Conservation (phyloP, 2,329 filamentous ascomycete species). For the Nemania serpens region DNA sequence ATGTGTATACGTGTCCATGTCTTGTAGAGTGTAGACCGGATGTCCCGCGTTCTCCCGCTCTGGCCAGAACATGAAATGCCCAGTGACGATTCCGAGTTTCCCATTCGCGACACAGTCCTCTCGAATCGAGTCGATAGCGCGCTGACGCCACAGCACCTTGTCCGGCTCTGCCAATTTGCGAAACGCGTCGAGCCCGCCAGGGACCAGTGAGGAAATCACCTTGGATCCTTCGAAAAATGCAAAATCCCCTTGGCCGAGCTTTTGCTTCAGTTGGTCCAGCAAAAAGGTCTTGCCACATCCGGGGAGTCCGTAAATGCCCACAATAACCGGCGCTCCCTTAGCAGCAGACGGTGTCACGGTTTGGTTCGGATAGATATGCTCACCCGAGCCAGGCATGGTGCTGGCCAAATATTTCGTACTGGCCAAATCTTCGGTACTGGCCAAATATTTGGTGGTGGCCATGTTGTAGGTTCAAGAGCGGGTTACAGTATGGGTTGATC, state of each 20-base stretch:
- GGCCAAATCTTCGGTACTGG: too few relatives aligned
- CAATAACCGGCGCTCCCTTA: slow-evolving; percentile 15
- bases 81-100: slow-evolving; percentile 54
- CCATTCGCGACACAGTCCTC: slow-evolving; percentile 42
- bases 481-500: too few relatives aligned
- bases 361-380: too few relatives aligned
- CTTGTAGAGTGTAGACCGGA: slow-evolving; percentile 49
- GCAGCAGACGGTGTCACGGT: background rate
- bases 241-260: slow-evolving; percentile 42
- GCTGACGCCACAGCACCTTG: slow-evolving; percentile 47
- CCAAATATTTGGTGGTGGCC: too few relatives aligned
- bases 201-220: slow-evolving; percentile 48
- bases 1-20: slow-evolving; percentile 61
- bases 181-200: slow-evolving; percentile 56
- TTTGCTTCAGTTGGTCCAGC: slow-evolving; percentile 46
- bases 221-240: slow-evolving; percentile 58
- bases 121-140: slow-evolving; percentile 52
- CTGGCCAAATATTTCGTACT: too few relatives aligned
- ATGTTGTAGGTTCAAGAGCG: too few relatives aligned
- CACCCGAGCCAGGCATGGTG: too few relatives aligned
- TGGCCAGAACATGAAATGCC: slow-evolving; percentile 61
- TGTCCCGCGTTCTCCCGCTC: slow-evolving; percentile 41
- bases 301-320: slow-evolving; percentile 34
- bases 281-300: slow-evolving; percentile 31
- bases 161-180: slow-evolving; percentile 42